Conservation (phyloP, 352 stramenopile genomes). For the Globisporangium irregulare region DNA sequence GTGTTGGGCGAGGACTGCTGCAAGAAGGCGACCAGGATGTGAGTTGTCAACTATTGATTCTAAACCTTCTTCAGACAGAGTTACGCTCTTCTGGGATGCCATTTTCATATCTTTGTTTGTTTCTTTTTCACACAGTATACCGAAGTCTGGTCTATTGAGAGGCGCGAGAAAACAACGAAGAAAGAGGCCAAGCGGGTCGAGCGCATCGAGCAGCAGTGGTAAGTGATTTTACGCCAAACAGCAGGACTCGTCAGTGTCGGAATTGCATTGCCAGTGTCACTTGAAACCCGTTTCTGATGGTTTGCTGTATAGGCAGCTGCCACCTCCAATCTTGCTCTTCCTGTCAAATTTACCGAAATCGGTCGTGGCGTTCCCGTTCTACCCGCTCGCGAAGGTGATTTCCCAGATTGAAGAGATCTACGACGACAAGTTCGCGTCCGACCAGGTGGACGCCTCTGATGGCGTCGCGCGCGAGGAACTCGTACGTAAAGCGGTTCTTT, state of each 20-base stretch:
- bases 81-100: too few relatives aligned
- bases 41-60: neutral
- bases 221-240: neutral
- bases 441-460: conserved; percentile 54
- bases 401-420: conserved; percentile 70
- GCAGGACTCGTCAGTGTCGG: too few relatives aligned
- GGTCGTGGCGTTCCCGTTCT: conserved; percentile 68
- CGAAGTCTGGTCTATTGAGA: conserved; percentile 58
- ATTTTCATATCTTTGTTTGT: neutral
- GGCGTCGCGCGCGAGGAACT: conserved; percentile 58
- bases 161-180: conserved; percentile 40
- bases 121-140: conserved; percentile 32
- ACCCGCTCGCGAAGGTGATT: conserved; percentile 45
- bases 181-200: conserved; percentile 38
- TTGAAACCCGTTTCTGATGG: neutral
- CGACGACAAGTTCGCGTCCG: conserved; percentile 68
- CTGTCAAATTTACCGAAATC: conserved; percentile 73
- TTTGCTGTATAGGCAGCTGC: conserved; percentile 36
- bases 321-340: conserved; percentile 46
- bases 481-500: conserved; percentile 14
- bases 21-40: conserved; percentile 25
- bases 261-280: too few relatives aligned
- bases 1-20: neutral
- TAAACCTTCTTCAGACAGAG: neutral
- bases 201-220: conserved; percentile 54